A percentile compares a stretch with the other conserved stretches of the same genome.
These are phyloP conservation scores for Pyropia haitanensis DNA, from an alignment of 23 red algal genomes.

Conservation along the genomic window DNA sequence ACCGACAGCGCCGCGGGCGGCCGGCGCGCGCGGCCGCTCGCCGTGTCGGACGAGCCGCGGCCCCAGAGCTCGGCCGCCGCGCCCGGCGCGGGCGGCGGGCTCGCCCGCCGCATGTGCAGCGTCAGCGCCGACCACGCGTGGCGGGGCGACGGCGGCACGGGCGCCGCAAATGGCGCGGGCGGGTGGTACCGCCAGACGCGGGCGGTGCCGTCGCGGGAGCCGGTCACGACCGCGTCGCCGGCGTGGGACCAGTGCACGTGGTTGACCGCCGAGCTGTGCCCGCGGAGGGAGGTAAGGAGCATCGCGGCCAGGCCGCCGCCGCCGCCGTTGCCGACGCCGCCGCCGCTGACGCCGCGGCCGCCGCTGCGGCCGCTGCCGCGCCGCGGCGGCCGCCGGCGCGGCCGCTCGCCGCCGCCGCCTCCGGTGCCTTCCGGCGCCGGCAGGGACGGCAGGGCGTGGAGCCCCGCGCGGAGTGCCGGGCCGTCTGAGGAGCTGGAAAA, in stretches of 20 bases:
- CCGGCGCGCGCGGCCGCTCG: constrained; percentile 52
- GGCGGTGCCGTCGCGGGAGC: constrained; percentile 58
- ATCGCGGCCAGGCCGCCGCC: neutral
- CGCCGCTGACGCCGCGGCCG: neutral
- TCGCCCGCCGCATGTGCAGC: constrained; percentile 31
- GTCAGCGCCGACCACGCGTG: constrained; percentile 50
- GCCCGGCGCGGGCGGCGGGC: neutral
- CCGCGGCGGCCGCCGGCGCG: neutral
- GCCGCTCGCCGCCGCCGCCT: neutral
- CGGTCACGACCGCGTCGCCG: constrained; percentile 53
- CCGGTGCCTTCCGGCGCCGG: neutral
- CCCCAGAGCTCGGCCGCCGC: constrained; percentile 15
- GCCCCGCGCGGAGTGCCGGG: too few relatives aligned
- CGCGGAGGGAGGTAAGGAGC: constrained; percentile 47
- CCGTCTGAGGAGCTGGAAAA: too few relatives aligned
- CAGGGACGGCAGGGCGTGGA: constrained; percentile 6
- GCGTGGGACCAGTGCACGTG: constrained; percentile 62
- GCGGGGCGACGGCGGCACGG: constrained; percentile 24
- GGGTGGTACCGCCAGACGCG: constrained; percentile 51
- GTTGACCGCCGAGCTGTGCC: constrained; percentile 43
- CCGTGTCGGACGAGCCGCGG: constrained; percentile 30
- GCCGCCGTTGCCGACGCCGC: too few relatives aligned
- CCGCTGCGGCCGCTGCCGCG: neutral
- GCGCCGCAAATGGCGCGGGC: neutral
- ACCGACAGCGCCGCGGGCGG: constrained; percentile 37